phyloP scores from a whole-genome alignment of 2,329 filamentous ascomycete genomes.

The Achaetomium macrosporum region DNA sequence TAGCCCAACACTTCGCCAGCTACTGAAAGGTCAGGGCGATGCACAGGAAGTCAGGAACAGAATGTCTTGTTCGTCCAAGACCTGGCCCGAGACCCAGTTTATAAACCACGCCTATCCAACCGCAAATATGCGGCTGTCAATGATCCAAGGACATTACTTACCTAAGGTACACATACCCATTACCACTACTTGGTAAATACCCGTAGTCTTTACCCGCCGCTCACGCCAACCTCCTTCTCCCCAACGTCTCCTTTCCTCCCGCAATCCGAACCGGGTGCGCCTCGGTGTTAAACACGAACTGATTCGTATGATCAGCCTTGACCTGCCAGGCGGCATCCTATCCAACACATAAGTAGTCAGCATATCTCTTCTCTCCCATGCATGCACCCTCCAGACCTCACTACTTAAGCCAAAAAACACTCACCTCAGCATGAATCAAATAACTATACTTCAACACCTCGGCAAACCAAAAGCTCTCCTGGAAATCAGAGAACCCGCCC shows the following conservation, averaged over 20 bases:
- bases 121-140: too few species aligned
- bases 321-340: conserved; percentile 51
- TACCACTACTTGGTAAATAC: too few species aligned
- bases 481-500: conserved; percentile 59
- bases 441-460: conserved; percentile 84
- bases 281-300: conserved; percentile 48
- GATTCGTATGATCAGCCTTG: conserved; percentile 38
- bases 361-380: neutral
- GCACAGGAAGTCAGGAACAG: too few species aligned
- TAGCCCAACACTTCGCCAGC: too few species aligned
- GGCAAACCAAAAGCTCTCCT: conserved; percentile 85
- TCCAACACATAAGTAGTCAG: conserved; percentile 14
- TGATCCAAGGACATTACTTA: too few species aligned
- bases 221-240: neutral
- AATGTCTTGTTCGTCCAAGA: too few species aligned
- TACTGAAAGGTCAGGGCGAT: too few species aligned
- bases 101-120: too few species aligned
- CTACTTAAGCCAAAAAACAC: conserved; percentile 8
- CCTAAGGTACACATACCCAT: too few species aligned
- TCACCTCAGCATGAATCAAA: conserved; percentile 54
- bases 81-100: too few species aligned
- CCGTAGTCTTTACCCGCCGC: too few species aligned
- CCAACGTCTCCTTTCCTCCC: neutral
- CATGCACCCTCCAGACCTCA: neutral
- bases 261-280: conserved; percentile 38